Base-by-base conservation (phyloP, 192 early-diverging fungal species). In the Lobulomyces angularis region DNA sequence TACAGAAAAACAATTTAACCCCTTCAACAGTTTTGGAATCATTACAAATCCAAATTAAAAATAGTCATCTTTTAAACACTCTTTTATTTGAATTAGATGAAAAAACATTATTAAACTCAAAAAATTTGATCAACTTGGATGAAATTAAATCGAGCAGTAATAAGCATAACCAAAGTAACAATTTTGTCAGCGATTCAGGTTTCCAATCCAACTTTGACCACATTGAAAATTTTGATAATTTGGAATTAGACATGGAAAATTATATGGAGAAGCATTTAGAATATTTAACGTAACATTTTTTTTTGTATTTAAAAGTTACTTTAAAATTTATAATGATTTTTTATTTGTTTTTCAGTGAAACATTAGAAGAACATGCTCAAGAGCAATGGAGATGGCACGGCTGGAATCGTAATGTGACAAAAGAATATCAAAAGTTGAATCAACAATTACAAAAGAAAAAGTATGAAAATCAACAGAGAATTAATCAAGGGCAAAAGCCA, bases 361-460 rank as follows among this genome's bases (percentile, higher is more conserved):
- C 81, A 9, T 75, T 90, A 20, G 95, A 99, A 42, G 86, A 84
- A 20, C 80, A 92, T 40, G 79, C 79, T 35, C 86, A 87, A 61
- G 83, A 92, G 51, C 83, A 87, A 46, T 81, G 79, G 72, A 80
- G 86, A 52, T 91, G 88, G 72, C 80, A 84, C 49, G 84, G 85
- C 59, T 97, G 95, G 95, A 84, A 95, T 64, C 80, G 89, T 50
- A 80, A 72, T 41, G 66, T 83, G 55, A 78, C 81, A 45, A 81
- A 84, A 57, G 95, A 97, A 54, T 81, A 90, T 66, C 59, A 70
- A 46, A 80, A 79, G 60, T 61, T 80, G 55, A 68, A 69, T 48
- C 74, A 65, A 67, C 65, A 45, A 29, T 71, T 41, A 34, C 27
- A 45, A 19, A 70, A 75, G 48, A 61, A 82, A 71, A 71, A 74